phyloP scores from a whole-genome alignment of 2,329 filamentous ascomycete species.

The Fusarium sp. region DNA sequence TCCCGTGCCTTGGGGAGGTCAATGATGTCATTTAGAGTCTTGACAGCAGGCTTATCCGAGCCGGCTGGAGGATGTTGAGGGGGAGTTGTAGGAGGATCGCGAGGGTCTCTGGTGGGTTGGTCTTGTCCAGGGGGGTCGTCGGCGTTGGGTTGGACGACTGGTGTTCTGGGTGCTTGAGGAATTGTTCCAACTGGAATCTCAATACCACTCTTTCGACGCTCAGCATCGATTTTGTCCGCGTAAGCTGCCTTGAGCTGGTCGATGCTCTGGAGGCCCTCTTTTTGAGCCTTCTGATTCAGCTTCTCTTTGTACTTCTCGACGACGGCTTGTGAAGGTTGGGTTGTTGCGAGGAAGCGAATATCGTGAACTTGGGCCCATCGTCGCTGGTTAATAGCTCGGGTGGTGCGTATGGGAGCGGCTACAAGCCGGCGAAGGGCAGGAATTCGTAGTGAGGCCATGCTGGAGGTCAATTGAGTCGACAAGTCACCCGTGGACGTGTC shows the following conservation, averaged over 20 bases:
- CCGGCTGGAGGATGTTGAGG: constrained; percentile 23
- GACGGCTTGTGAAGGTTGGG: constrained; percentile 72
- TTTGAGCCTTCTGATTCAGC: constrained; percentile 81
- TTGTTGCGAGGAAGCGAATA: constrained; percentile 87
- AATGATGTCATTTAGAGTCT: constrained; percentile 65
- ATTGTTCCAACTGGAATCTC: constrained; percentile 48
- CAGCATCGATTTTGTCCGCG: constrained; percentile 79
- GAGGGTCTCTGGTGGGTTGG: constrained; percentile 19
- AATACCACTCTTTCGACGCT: constrained; percentile 73
- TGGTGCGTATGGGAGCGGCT: constrained; percentile 44
- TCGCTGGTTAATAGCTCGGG: constrained; percentile 65
- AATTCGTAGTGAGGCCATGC: constrained; percentile 61
- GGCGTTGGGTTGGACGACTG: constrained; percentile 49
- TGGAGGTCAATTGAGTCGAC: constrained; percentile 3
- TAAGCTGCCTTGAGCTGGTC: constrained; percentile 84
- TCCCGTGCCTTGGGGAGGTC: constrained; percentile 79
- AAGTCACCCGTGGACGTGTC: constrained; percentile 1
- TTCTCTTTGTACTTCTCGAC: constrained; percentile 89
- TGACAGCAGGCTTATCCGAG: constrained; percentile 48
- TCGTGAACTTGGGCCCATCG: constrained; percentile 94
- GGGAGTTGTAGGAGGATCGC: constrained; percentile 7
- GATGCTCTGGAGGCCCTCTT: constrained; percentile 75
- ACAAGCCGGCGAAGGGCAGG: constrained; percentile 59
- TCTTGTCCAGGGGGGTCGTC: constrained; percentile 43
- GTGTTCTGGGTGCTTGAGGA: constrained; percentile 50